Conservation (phyloP, 495 filamentous ascomycete genomes). For the Rhizodiscina lignyota region DNA sequence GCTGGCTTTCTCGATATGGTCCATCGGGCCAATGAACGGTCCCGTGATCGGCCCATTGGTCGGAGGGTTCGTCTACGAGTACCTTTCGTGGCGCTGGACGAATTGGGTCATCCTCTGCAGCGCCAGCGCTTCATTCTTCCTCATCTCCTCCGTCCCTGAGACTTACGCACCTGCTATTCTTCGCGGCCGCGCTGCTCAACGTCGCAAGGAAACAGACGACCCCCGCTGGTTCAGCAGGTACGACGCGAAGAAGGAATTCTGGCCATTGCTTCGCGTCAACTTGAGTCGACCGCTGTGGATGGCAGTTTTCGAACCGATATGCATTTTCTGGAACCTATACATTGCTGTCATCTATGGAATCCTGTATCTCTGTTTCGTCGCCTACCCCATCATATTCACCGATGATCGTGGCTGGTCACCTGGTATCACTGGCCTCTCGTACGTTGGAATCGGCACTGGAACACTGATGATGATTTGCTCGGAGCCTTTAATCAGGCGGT, state of each 20-base stretch:
- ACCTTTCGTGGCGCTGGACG: slow-evolving; percentile 77
- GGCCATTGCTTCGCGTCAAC: slow-evolving; percentile 46
- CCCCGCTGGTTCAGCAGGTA: slow-evolving; percentile 62
- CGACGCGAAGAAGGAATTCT: slow-evolving; percentile 42
- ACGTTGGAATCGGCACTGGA: slow-evolving; percentile 67
- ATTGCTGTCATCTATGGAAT: slow-evolving; percentile 47
- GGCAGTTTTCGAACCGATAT: slow-evolving; percentile 67
- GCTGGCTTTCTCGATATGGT: slow-evolving; percentile 58
- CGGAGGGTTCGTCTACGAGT: slow-evolving; percentile 60
- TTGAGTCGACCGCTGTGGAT: slow-evolving; percentile 64
- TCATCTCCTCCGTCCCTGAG: slow-evolving; percentile 36
- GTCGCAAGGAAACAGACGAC: slow-evolving; percentile 60
- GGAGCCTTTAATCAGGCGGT: slow-evolving; percentile 53
- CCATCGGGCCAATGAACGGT: slow-evolving; percentile 65
- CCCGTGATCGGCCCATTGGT: slow-evolving; percentile 39
- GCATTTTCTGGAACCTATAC: slow-evolving; percentile 64
- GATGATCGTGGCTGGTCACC: slow-evolving; percentile 56
- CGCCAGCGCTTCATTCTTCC: slow-evolving; percentile 32
- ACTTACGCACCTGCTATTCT: slow-evolving; percentile 67
- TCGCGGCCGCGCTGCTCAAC: slow-evolving; percentile 44
- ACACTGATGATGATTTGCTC: slow-evolving; percentile 44
- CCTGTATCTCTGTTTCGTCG: slow-evolving; percentile 76
- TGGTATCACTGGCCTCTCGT: slow-evolving; percentile 58
- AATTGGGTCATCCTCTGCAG: slow-evolving; percentile 69
- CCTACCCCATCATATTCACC: slow-evolving; percentile 67